Evolutionary conservation across 176 grass and related monocot genomes (phyloP).

Genomic region (Poa annua): DNA sequence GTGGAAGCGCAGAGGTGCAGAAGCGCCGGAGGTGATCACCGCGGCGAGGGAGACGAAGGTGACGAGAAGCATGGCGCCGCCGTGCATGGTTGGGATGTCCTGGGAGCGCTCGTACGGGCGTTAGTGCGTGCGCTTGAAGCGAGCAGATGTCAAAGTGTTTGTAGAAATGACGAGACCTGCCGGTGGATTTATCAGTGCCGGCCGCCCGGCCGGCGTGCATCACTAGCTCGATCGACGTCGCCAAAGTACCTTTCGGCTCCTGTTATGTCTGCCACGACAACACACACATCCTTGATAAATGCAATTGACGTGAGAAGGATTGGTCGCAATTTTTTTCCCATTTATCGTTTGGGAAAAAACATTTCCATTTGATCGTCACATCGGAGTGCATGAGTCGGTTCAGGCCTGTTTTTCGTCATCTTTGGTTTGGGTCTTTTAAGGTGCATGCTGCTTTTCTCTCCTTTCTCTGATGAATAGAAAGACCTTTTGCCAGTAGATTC

Average conservation of each 20-base stretch:
- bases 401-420: neutral
- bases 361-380: neutral
- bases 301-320: no score
- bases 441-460: neutral
- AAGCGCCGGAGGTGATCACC: conserved; percentile 18
- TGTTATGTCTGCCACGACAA: conserved; percentile 1
- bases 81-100: conserved; percentile 22
- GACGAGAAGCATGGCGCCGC: conserved; percentile 10
- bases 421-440: neutral
- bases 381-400: neutral
- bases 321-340: neutral
- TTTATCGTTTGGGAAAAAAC: neutral
- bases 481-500: neutral
- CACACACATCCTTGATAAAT: neutral
- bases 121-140: neutral
- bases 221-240: neutral
- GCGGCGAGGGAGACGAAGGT: conserved; percentile 19
- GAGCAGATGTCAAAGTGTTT: neutral
- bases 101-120: no score
- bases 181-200: conserved; percentile 3
- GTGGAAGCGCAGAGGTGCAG: conserved; percentile 46
- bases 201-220: neutral
- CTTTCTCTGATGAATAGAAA: neutral
- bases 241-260: neutral
- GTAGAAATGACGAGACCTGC: neutral